These are phyloP conservation scores for Rasamsonia emersonii DNA, from an alignment of 2,329 filamentous ascomycete species.

Conservation along the genomic window DNA sequence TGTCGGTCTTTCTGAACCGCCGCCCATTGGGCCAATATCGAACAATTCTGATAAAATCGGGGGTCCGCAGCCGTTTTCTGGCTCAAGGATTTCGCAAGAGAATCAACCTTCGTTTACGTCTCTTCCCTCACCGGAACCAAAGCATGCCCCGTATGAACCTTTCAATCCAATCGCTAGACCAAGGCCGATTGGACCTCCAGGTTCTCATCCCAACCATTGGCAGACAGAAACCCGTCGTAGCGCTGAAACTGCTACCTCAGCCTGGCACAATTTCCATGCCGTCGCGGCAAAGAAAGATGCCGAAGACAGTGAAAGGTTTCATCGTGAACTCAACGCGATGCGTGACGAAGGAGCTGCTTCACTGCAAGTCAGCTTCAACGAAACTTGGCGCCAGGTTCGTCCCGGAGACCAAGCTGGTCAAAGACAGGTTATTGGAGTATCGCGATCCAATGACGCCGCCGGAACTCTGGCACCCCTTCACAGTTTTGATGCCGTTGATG, in stretches of 20 bases:
- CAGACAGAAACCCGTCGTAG: conserved; percentile 19
- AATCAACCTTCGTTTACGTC: conserved; percentile 22
- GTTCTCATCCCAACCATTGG: conserved; percentile 24
- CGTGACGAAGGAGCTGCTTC: conserved; percentile 29
- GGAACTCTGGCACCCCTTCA: conserved; percentile 22
- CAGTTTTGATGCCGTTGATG: conserved; percentile 28
- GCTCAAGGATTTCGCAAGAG: conserved; percentile 25
- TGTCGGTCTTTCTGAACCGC: conserved; percentile 31
- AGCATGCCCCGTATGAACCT: conserved; percentile 28
- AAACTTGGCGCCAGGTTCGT: conserved; percentile 40
- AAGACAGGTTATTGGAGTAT: conserved; percentile 29
- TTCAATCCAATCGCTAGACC: conserved; percentile 34
- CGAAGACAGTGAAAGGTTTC: conserved; percentile 32
- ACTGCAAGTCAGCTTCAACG: conserved; percentile 30
- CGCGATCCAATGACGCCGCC: conserved; percentile 22
- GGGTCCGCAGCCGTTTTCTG: conserved; percentile 22
- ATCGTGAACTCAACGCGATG: conserved; percentile 30
- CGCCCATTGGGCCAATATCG: conserved; percentile 23
- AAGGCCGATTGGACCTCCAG: conserved; percentile 40
- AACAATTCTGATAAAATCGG: conserved; percentile 11
- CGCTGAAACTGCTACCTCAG: conserved; percentile 19
- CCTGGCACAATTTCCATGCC: conserved; percentile 38
- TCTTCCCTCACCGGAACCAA: conserved; percentile 31
- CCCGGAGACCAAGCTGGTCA: conserved; percentile 32
- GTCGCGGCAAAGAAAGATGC: conserved; percentile 32